A percentile compares a stretch with the other conserved stretches of the same genome.
Evolutionary conservation across 768 basidiomycete genomes (phyloP).

Genomic region (Rhodotorula sphaerocarpa): DNA sequence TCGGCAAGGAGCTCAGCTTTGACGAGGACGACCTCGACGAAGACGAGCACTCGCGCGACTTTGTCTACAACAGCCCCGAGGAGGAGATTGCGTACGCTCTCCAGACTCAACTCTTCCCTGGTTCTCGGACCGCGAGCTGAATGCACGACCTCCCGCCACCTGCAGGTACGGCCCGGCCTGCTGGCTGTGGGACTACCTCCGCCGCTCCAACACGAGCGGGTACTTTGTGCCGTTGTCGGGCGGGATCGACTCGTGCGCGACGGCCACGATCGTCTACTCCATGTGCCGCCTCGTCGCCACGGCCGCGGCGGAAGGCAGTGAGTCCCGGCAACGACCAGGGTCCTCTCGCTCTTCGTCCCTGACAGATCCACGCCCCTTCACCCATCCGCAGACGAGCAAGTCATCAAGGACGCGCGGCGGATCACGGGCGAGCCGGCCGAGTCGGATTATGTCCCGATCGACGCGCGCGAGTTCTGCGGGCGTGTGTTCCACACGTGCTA

Average conservation of each 20-base stretch:
- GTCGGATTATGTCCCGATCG: slow-evolving; percentile 63
- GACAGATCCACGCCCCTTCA: background rate
- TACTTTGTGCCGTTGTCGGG: slow-evolving; percentile 94
- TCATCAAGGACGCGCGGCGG: slow-evolving; percentile 80
- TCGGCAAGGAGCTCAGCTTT: slow-evolving; percentile 49
- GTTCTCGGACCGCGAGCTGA: background rate
- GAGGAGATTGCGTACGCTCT: slow-evolving; percentile 89
- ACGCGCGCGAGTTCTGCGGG: slow-evolving; percentile 74
- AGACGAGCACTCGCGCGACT: slow-evolving; percentile 45
- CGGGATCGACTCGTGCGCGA: slow-evolving; percentile 95
- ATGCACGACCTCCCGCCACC: too few species aligned
- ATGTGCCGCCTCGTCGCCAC: slow-evolving; percentile 89
- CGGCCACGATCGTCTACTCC: slow-evolving; percentile 86
- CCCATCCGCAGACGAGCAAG: slow-evolving; percentile 61
- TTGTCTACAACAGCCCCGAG: slow-evolving; percentile 70
- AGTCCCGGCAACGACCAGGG: background rate
- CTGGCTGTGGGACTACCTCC: slow-evolving; percentile 99
- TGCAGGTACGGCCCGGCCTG: slow-evolving; percentile 87
- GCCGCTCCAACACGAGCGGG: slow-evolving; percentile 84
- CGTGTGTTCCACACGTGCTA: slow-evolving; percentile 96
- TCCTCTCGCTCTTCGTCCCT: too few species aligned
- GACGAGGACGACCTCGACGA: slow-evolving; percentile 52
- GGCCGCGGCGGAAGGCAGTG: slow-evolving; percentile 66
- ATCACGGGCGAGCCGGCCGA: slow-evolving; percentile 75
- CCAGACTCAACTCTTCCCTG: background rate